Percentiles rank a stretch among this genome's conserved stretches.
Evolutionary conservation across 2,329 filamentous ascomycete species (phyloP).

Genomic region (Pseudogymnoascus sp.): DNA sequence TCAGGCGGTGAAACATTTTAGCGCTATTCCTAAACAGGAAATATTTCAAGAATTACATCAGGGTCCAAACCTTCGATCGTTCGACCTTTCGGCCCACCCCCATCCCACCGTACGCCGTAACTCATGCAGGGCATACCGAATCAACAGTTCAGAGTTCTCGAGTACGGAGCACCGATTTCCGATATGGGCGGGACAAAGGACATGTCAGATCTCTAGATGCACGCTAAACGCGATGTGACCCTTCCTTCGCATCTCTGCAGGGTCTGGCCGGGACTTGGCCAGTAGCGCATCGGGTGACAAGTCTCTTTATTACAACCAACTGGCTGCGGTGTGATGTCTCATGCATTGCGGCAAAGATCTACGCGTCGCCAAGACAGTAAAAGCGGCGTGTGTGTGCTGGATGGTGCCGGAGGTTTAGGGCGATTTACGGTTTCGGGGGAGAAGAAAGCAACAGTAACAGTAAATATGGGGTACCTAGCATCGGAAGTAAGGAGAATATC

Average conservation of each 20-base stretch:
- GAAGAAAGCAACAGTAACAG: not conserved
- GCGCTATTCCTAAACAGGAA: not conserved
- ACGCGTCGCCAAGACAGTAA: not conserved
- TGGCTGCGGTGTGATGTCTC: not conserved
- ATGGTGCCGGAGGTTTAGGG: not conserved
- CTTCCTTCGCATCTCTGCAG: not conserved
- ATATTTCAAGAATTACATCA: not conserved
- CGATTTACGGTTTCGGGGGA: not conserved
- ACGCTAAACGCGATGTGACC: not conserved
- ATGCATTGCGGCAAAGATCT: not conserved
- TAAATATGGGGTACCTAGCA: not conserved
- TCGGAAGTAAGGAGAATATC: not conserved
- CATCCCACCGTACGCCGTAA: not conserved
- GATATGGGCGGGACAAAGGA: not conserved
- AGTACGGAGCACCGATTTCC: not conserved
- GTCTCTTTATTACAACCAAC: slow-evolving; percentile 1
- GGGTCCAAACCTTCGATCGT: slow-evolving; percentile 4
- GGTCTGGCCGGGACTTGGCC: not conserved
- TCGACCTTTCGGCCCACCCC: not conserved
- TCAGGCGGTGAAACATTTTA: not conserved
- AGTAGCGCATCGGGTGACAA: not conserved
- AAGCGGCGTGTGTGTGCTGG: not conserved
- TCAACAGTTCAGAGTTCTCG: not conserved
- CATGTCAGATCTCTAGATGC: not conserved
- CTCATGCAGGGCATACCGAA: not conserved